Conservation (phyloP, 805 yeast genomes). For the Schwanniomyces occidentalis region DNA sequence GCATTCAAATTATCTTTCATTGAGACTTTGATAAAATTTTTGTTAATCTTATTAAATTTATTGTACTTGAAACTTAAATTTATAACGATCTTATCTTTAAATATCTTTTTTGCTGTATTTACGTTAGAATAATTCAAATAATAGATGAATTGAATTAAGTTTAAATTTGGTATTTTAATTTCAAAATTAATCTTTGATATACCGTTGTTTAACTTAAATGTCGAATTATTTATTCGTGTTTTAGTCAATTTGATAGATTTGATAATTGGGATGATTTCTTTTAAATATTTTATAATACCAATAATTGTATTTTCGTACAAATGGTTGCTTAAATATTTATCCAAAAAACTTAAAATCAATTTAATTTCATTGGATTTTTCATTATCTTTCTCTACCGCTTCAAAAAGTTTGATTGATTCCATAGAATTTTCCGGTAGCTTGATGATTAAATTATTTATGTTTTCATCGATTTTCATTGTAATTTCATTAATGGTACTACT, state of each 20-base stretch:
- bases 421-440: constrained; percentile 17
- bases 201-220: constrained; percentile 27
- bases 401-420: constrained; percentile 15
- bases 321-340: constrained; percentile 11
- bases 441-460: constrained; percentile 16
- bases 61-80: constrained; percentile 27
- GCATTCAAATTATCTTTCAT: constrained; percentile 38
- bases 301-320: constrained; percentile 19
- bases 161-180: constrained; percentile 27
- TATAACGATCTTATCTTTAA: constrained; percentile 34
- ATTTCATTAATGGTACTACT: constrained; percentile 29
- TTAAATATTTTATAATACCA: constrained; percentile 35
- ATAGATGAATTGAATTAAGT: constrained; percentile 32
- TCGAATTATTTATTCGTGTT: constrained; percentile 11
- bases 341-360: constrained; percentile 14
- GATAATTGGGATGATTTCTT: constrained; percentile 31
- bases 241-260: constrained; percentile 21
- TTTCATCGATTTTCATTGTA: constrained; percentile 28
- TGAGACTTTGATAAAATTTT: constrained; percentile 27
- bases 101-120: constrained; percentile 30
- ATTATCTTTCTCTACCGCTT: constrained; percentile 5
- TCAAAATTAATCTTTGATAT: constrained; percentile 33
- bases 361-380: constrained; percentile 12
- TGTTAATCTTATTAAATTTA: constrained; percentile 25
- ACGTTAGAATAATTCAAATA: constrained; percentile 26